A percentile compares a stretch with the other conserved stretches of the same genome.
Conservation (phyloP, 179 eudicot genomes). For the Spergularia azorica region DNA sequence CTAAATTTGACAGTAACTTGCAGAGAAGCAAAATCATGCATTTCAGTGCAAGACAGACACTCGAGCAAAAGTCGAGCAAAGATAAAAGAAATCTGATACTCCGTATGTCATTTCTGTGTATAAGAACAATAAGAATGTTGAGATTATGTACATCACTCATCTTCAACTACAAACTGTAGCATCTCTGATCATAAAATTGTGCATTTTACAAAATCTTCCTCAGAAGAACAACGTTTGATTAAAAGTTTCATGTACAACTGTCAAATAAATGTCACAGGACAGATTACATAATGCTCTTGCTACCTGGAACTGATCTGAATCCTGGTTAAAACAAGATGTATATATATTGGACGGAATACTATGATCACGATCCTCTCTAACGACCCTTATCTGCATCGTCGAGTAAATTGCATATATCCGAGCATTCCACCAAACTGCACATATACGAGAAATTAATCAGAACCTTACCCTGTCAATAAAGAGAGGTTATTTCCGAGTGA, state of each 20-base stretch:
- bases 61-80: no score
- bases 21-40: no score
- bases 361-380: conserved; percentile 16
- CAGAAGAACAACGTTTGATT: not conserved
- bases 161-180: not conserved
- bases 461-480: no score
- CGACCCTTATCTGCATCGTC: conserved; percentile 70
- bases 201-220: no score
- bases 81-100: no score
- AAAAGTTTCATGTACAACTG: conserved; percentile 9
- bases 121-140: no score
- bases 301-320: not conserved
- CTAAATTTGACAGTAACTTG: no score
- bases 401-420: conserved; percentile 84
- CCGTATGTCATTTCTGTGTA: not conserved
- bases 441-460: not conserved
- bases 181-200: not conserved
- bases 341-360: not conserved
- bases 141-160: not conserved
- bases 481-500: not conserved
- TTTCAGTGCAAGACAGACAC: no score
- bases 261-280: conserved; percentile 14
- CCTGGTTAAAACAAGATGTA: not conserved
- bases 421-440: conserved; percentile 77
- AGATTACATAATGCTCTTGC: not conserved